Percentiles rank a stretch among this genome's conserved stretches.
Conservation (phyloP, 306 rosid species). For the Acacia confusa region DNA sequence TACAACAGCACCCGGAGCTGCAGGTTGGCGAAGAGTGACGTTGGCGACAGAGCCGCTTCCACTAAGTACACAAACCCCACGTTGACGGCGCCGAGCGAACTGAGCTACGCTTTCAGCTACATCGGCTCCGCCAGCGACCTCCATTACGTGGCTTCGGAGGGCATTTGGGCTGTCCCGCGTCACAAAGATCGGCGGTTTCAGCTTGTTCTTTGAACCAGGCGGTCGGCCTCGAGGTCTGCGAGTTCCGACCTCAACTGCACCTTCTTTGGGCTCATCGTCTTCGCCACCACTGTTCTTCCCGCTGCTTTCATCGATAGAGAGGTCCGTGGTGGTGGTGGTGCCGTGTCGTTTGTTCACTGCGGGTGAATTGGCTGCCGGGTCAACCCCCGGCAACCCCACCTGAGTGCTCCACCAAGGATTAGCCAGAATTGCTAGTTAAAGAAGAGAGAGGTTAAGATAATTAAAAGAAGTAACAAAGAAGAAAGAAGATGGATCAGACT, state of each 20-base stretch:
- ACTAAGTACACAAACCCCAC: slow-evolving; percentile 89
- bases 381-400: slow-evolving; percentile 79
- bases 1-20: slow-evolving; percentile 73
- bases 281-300: slow-evolving; percentile 17
- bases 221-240: slow-evolving; percentile 89
- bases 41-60: slow-evolving; percentile 88
- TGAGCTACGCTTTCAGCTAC: slow-evolving; percentile 75
- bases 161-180: slow-evolving; percentile 87
- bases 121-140: slow-evolving; percentile 78
- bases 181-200: slow-evolving; percentile 84
- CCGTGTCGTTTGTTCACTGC: slow-evolving; percentile 45
- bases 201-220: slow-evolving; percentile 87
- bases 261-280: slow-evolving; percentile 72
- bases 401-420: slow-evolving; percentile 95
- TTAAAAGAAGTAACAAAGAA: background rate
- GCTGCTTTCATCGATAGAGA: slow-evolving; percentile 55
- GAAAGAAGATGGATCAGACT: background rate
- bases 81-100: slow-evolving; percentile 73
- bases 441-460: background rate
- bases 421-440: slow-evolving; percentile 56
- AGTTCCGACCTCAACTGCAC: slow-evolving; percentile 72
- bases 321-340: slow-evolving; percentile 32
- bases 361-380: slow-evolving; percentile 66
- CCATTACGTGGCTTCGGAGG: slow-evolving; percentile 82
- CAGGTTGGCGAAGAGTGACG: slow-evolving; percentile 82